Evolutionary conservation across 176 grass and related monocot species (phyloP).

Genomic region (Alopecurus myosuroides): DNA sequence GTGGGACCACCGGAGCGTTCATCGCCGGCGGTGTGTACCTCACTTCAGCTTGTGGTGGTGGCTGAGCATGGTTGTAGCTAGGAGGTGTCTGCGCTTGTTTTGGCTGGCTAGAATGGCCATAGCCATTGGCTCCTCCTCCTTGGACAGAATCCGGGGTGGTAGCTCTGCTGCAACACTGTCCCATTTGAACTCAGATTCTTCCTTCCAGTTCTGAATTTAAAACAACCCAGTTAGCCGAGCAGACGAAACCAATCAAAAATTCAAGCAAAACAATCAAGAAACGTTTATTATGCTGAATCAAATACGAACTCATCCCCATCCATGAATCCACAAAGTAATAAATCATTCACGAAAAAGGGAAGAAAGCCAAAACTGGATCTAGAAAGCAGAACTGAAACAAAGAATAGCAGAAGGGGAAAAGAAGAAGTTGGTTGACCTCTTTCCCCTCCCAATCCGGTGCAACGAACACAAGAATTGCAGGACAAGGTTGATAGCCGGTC

Average conservation of each 20-base stretch:
- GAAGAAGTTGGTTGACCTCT: conserved; percentile 28
- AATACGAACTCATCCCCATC: neutral
- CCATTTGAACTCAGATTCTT: conserved; percentile 50
- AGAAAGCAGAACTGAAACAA: conserved; percentile 1
- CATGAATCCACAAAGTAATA: conserved; percentile 4
- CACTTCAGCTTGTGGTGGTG: conserved; percentile 20
- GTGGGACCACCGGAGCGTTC: conserved; percentile 36
- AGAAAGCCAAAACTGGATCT: conserved; percentile 17
- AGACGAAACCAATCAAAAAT: conserved; percentile 16
- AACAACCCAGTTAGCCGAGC: neutral
- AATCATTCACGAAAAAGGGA: conserved; percentile 18
- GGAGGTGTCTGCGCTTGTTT: conserved; percentile 26
- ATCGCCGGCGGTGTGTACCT: conserved; percentile 31
- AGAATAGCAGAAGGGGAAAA: neutral
- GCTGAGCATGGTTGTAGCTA: conserved; percentile 44
- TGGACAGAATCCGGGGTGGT: conserved; percentile 36
- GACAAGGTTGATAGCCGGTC: neutral
- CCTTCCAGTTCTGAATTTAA: conserved; percentile 16
- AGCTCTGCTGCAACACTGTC: conserved; percentile 65
- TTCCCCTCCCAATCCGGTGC: conserved; percentile 24
- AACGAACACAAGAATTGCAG: conserved; percentile 1
- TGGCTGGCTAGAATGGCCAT: conserved; percentile 54
- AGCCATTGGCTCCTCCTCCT: conserved; percentile 38
- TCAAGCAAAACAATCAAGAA: conserved; percentile 4
- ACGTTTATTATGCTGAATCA: neutral